Conservation (phyloP, 306 rosid species). For the Cicer yamashitae region DNA sequence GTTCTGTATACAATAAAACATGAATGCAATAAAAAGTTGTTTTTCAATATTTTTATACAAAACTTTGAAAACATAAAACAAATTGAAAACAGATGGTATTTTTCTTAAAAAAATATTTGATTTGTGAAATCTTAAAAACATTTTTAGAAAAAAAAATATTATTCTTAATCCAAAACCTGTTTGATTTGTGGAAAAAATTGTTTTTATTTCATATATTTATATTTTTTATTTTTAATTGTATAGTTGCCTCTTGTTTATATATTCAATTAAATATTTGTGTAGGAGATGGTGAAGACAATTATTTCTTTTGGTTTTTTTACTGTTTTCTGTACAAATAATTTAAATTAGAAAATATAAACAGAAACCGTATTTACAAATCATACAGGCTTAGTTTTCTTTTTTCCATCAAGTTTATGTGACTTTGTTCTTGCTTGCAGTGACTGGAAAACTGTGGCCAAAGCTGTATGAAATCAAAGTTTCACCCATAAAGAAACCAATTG, state of each 20-base stretch:
- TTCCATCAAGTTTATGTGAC: conserved; percentile 17
- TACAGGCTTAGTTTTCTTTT: background rate
- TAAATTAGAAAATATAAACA: background rate
- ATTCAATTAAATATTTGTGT: background rate
- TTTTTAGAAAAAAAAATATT: no score
- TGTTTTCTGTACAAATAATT: background rate
- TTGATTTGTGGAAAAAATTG: no score
- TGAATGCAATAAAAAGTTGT: background rate
- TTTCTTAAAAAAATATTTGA: no score
- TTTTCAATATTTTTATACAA: background rate
- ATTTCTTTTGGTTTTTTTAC: background rate
- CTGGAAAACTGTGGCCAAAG: conserved; percentile 94
- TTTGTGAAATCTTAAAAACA: no score
- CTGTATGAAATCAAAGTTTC: conserved; percentile 71
- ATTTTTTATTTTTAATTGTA: background rate
- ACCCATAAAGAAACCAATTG: conserved; percentile 47
- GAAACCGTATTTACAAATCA: background rate
- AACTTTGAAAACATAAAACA: background rate
- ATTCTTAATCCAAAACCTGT: no score
- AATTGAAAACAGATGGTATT: no score
- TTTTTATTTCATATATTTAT: no score
- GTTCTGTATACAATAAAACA: background rate
- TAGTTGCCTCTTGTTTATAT: background rate
- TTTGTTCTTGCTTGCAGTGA: conserved; percentile 61
- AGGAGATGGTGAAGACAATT: background rate